Base-by-base conservation (phyloP, 345 rosid species). In the Linum usitatissimum region DNA sequence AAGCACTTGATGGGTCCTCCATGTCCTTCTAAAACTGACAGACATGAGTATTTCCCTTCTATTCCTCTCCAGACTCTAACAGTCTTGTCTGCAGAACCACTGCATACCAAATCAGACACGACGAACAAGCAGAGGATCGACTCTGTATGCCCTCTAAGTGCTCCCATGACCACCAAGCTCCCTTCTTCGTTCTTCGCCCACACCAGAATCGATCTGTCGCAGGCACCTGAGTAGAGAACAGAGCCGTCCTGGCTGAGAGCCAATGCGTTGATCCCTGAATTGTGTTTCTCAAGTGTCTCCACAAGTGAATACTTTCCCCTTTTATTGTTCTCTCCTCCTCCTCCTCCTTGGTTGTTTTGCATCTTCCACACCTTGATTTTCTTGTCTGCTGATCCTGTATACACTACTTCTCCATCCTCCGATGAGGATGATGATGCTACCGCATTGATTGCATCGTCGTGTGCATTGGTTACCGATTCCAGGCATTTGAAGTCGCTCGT, bases 1-100 rank as follows among this genome's bases (percentile, higher is more conserved):
- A 92, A 77, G 75, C 98, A 89, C 76, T 92, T 92, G 58, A 92
- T 89, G 0, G 98, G 95, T 42, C 95, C 98, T 49, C 40, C 66
- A 62, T 92, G 98, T 19, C 98, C 98, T 68, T 84, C 83, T 59
- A 92, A 51, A 18, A 84, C 73, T 30, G 86, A 86, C 56, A 89
- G 59, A 57, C 98, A 89, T 1, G 82, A 63, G 76, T 74, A 83
- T 53, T 65, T 80, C 57, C 79, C 68, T 0, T 57, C 64, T 2
- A 51, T 67, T 34, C 82, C 77, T 64, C 70, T 79, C 98, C 98
- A 92, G 3, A 89, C 70, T 71, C 95, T 84, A 23, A 87, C 78
- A 1, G 83, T 87, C 66, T 73, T 85, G 68, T 92, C 96, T 4
- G 93, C 93, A 5, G 96, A 92, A 40, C 98, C 95, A 72, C 96